phyloP scores from a whole-genome alignment of 192 early-diverging fungal species.

The Coemansia reversa region DNA sequence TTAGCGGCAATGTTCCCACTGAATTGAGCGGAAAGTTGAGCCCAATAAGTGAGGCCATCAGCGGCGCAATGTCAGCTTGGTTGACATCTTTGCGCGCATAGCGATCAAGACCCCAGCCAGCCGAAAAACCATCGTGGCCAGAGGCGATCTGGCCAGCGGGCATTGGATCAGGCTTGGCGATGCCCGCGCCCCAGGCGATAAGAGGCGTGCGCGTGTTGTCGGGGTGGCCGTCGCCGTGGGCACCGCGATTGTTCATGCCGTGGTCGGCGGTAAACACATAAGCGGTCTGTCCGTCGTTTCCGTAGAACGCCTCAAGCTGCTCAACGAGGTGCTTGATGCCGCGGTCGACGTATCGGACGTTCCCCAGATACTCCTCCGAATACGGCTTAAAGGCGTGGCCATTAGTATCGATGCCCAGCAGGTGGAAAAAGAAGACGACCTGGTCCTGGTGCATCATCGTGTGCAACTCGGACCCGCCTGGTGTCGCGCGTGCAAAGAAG shows the following conservation, averaged over 20 bases:
- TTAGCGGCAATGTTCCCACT: conserved; percentile 83
- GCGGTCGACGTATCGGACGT: conserved; percentile 80
- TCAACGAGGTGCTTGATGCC: conserved; percentile 70
- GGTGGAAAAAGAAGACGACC: conserved; percentile 89
- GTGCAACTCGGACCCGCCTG: conserved; percentile 45
- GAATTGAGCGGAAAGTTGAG: conserved; percentile 90
- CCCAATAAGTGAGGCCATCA: conserved; percentile 89
- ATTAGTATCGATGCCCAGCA: conserved; percentile 95
- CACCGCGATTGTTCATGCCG: conserved; percentile 92
- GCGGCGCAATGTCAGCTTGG: conserved; percentile 94
- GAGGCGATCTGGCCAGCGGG: conserved; percentile 36
- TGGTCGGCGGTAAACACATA: conserved; percentile 96
- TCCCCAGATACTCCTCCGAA: conserved; percentile 82
- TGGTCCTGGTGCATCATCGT: conserved; percentile 67
- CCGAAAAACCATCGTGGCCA: conserved; percentile 78
- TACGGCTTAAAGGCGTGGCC: conserved; percentile 85
- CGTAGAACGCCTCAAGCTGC: conserved; percentile 74
- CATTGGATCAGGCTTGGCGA: conserved; percentile 56
- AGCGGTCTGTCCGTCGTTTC: conserved; percentile 76
- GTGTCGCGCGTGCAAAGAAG: conserved; percentile 58
- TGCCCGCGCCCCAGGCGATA: conserved; percentile 92
- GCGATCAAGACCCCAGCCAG: conserved; percentile 65
- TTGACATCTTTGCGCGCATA: conserved; percentile 77
- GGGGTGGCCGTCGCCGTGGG: conserved; percentile 93
- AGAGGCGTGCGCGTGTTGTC: conserved; percentile 94